Base-by-base conservation (phyloP, 108 stramenopile species). In the Nitzschia sp. region DNA sequence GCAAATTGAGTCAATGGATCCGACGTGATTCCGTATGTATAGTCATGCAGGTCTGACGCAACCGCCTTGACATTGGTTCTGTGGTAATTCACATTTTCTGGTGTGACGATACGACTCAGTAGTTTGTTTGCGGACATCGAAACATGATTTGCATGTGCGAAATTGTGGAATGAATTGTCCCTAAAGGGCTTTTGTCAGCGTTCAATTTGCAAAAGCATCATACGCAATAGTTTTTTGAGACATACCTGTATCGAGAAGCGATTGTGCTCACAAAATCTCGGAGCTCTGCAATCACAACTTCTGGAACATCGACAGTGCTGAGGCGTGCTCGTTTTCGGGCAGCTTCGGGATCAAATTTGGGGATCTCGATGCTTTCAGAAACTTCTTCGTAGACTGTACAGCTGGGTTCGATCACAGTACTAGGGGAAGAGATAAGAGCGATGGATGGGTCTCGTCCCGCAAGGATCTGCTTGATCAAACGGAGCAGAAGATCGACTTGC, bases 101-200 rank as follows among this genome's bases (percentile, higher is more conserved):
- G 77, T 25, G 41, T 67, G 16, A 73, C 66, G 38, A 79, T 79
- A 19, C 71, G 58, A 26, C 47, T 60, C 23, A 79, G 38, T 3
- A 79, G 45, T 34, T 79, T 79, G 48, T 45, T 66, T 1, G 73
- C 72, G 27, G 69, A 66, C 65, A 70, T 68, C 1, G 80, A 78
- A 4, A 88, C 87, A 63, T 88, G 87, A 31, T 60, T 55, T 17
- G 80, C 79, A 48, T 88, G 87, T 44, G 81, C 81, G 58, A 88
- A 85, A 47, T 83, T 84, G 64, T 88, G 87, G 56, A 88, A 88
- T 2, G 79, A 78, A 21, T 85, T 85, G 33, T 71, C 46, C 11
- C 79, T 61, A 41, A 25, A 41, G 8, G 23, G 6, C 50, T 41
- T 9, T 6, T 6, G 6, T 41, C 9, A 41, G 38, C 38, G 6